A percentile compares a stretch with the other conserved stretches of the same genome.
Conservation (phyloP, 371 early-diverging fungal species). For the Batkoa obscura region DNA sequence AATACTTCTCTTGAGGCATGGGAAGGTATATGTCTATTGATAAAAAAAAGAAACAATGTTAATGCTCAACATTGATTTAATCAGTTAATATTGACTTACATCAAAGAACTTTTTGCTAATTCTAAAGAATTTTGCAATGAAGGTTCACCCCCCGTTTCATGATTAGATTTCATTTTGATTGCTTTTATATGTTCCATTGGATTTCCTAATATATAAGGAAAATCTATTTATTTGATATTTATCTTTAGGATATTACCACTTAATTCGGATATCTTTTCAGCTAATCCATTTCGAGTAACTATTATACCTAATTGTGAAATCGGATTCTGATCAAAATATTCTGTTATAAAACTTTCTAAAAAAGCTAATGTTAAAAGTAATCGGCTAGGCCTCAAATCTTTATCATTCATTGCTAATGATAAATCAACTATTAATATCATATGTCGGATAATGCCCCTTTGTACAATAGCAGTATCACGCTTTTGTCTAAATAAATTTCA, state of each 20-base stretch:
- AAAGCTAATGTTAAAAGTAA: conserved; percentile 46
- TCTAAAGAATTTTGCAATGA: conserved; percentile 83
- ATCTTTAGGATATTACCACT: conserved; percentile 21
- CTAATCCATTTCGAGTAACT: conserved; percentile 70
- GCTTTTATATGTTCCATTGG: conserved; percentile 56
- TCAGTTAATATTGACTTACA: conserved; percentile 13
- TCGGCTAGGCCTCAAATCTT: conserved; percentile 62
- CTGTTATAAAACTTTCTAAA: conserved; percentile 52
- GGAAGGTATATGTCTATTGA: conserved; percentile 59
- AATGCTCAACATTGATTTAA: neutral
- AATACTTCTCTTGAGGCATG: conserved; percentile 84
- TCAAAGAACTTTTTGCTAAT: conserved; percentile 42
- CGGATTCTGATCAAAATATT: conserved; percentile 91
- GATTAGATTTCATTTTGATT: conserved; percentile 35
- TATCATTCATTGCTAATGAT: conserved; percentile 66
- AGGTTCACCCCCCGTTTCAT: conserved; percentile 71
- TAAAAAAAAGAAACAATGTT: too few relatives aligned
- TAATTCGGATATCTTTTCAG: conserved; percentile 68
- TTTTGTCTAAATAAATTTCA: neutral
- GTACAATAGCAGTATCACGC: conserved; percentile 61
- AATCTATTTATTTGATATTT: too few relatives aligned
- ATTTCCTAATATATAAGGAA: conserved; percentile 7
- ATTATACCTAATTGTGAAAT: conserved; percentile 78
- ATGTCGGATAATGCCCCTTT: conserved; percentile 85
- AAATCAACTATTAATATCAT: conserved; percentile 64